A percentile compares a stretch with the other conserved stretches of the same genome.
phyloP scores from a whole-genome alignment of 208 protist species.

The Crithidia fasciculata region DNA sequence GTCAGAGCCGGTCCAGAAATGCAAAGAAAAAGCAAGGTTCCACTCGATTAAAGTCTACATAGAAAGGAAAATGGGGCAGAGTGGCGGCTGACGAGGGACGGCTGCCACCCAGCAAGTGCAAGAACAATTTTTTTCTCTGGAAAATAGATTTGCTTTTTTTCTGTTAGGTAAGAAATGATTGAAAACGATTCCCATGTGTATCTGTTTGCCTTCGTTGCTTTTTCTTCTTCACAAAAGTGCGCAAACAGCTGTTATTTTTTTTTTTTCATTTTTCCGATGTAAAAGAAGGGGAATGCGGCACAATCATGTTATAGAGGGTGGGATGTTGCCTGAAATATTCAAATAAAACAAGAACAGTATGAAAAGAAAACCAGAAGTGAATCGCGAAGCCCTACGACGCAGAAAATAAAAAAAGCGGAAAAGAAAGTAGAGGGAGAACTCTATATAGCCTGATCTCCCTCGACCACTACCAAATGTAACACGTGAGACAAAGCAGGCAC shows the following conservation, averaged over 20 bases:
- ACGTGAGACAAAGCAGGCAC: neutral
- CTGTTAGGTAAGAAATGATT: neutral
- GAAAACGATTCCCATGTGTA: neutral
- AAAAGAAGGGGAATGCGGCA: neutral
- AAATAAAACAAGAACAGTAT: neutral
- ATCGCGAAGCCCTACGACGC: neutral
- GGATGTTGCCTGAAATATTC: neutral
- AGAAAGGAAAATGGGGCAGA: neutral
- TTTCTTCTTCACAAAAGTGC: neutral
- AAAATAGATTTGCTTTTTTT: neutral
- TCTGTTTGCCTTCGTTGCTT: neutral
- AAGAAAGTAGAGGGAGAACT: neutral
- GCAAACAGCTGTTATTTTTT: conserved; percentile 11
- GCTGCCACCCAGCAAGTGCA: neutral
- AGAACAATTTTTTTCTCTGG: neutral
- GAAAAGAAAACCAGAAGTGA: conserved; percentile 12
- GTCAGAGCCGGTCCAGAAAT: neutral
- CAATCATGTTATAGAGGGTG: neutral
- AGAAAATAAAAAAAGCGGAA: neutral
- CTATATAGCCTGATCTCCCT: neutral
- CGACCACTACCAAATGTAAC: neutral
- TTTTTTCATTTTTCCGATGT: neutral
- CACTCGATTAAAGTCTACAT: neutral
- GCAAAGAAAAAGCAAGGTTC: neutral
- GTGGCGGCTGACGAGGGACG: neutral